phyloP scores from a whole-genome alignment of 106 monocot genomes.

The Acanthochlamys bracteata region DNA sequence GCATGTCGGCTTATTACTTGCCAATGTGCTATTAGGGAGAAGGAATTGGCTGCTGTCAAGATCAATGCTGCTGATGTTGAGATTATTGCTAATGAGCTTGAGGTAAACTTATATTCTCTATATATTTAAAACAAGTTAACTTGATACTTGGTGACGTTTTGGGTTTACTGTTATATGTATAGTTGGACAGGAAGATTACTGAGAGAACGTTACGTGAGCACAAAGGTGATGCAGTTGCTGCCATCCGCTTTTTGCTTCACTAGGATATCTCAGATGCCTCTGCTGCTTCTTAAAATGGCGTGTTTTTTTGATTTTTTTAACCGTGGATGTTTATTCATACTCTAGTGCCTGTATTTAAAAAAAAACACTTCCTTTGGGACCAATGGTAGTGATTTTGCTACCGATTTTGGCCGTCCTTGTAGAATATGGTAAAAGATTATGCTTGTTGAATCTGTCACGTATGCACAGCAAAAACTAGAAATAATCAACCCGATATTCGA shows the following conservation, averaged over 20 bases:
- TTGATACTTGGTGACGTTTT: background rate
- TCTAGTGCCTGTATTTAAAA: background rate
- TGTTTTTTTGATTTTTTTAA: background rate
- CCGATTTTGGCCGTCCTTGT: too few species aligned
- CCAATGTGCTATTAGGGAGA: constrained; percentile 45
- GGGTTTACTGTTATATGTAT: constrained; percentile 5
- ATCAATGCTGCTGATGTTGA: constrained; percentile 77
- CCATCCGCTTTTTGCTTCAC: constrained; percentile 54
- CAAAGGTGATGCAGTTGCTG: constrained; percentile 85
- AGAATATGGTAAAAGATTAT: too few species aligned
- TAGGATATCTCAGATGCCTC: constrained; percentile 7
- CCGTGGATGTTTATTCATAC: background rate
- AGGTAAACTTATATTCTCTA: constrained; percentile 30
- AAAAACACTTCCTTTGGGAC: too few species aligned
- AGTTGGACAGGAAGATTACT: constrained; percentile 93
- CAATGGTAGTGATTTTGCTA: too few species aligned
- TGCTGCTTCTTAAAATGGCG: background rate
- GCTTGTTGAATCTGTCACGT: too few species aligned
- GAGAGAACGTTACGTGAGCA: constrained; percentile 87
- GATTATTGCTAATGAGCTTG: constrained; percentile 87
- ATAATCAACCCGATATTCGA: too few species aligned
- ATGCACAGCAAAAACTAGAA: too few species aligned
- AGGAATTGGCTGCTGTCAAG: constrained; percentile 89
- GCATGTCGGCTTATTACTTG: background rate
- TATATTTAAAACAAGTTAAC: background rate